These are phyloP conservation scores for Nepenthes mirabilis DNA, from an alignment of 148 eudicot species.

Conservation along the genomic window DNA sequence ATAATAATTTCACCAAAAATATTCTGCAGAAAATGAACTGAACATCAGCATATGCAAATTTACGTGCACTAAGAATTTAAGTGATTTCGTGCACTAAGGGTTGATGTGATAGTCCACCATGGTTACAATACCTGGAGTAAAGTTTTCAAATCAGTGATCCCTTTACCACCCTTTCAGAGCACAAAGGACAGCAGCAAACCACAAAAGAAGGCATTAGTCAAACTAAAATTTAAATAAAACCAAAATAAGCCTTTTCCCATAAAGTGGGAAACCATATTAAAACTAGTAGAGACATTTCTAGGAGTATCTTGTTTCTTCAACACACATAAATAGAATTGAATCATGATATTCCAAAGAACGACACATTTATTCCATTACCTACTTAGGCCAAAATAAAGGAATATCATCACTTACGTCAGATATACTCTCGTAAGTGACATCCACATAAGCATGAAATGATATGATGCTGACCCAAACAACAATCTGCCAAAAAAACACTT, in stretches of 20 bases:
- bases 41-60: conserved; percentile 6
- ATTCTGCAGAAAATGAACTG: conserved; percentile 33
- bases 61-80: not conserved
- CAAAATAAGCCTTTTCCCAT: no score
- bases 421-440: conserved; percentile 57
- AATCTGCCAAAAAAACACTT: conserved; percentile 33
- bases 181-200: conserved; percentile 5
- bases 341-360: no score
- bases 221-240: no score
- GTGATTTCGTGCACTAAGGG: not conserved
- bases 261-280: no score
- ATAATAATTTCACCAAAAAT: conserved; percentile 82
- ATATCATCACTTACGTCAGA: conserved; percentile 61
- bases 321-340: not conserved
- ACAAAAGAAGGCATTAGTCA: conserved; percentile 1
- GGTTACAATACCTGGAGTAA: conserved; percentile 55
- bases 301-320: not conserved
- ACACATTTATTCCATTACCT: not conserved
- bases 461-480: conserved; percentile 67
- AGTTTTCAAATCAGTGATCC: conserved; percentile 76
- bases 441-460: conserved; percentile 73
- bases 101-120: not conserved
- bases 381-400: not conserved
- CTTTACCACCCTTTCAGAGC: conserved; percentile 62
- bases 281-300: not conserved